Conservation (phyloP, 257 asterid species). For the Echites panduratus region DNA sequence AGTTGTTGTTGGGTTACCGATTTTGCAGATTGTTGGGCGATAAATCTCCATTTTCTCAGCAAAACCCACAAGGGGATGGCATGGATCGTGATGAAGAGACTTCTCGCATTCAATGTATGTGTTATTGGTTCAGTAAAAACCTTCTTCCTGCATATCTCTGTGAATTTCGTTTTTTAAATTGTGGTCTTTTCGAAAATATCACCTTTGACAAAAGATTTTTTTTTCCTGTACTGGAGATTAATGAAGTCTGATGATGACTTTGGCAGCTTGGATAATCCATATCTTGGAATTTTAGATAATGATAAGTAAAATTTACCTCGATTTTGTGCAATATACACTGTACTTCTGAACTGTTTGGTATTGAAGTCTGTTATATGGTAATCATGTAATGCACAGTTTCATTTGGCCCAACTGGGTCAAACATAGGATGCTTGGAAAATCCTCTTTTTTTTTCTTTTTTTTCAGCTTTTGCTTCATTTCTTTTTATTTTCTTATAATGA, state of each 20-base stretch:
- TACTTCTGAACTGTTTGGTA: not conserved
- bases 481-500: not conserved
- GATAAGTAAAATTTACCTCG: not conserved
- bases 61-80: constrained; percentile 88
- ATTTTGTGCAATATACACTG: not conserved
- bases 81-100: constrained; percentile 95
- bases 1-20: not conserved
- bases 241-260: not conserved
- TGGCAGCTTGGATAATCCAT: not conserved
- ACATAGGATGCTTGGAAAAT: not conserved
- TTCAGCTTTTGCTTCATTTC: not conserved
- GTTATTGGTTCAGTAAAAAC: not conserved
- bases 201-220: not conserved
- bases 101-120: constrained; percentile 84
- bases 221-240: not conserved
- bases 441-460: too few species aligned
- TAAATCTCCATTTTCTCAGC: constrained; percentile 94
- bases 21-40: constrained; percentile 77
- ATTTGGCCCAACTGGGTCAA: not conserved
- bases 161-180: not conserved
- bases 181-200: not conserved
- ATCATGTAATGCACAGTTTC: not conserved
- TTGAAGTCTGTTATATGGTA: not conserved
- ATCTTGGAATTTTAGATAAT: not conserved
- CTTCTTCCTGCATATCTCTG: not conserved